Base-by-base conservation (phyloP, 2,329 filamentous ascomycete species). In the Cordyceps farinosa region DNA sequence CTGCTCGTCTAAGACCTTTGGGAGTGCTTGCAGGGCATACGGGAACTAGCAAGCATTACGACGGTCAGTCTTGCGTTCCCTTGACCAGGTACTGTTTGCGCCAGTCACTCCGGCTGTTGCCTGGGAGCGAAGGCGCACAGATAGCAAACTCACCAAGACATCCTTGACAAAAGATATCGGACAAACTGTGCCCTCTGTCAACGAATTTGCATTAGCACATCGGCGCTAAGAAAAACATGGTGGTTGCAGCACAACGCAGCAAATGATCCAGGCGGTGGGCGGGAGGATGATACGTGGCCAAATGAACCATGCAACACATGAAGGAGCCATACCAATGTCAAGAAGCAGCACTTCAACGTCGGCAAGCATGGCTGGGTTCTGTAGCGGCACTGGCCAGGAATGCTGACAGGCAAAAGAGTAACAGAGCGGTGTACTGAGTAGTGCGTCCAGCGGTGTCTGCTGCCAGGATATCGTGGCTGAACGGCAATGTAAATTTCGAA, bases 161-260 rank as follows among this genome's bases (percentile, higher is more conserved):
- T 92, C 88, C 78, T 91, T 91, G 76, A 93, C 90, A 76, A 93
- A 93, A 69, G 88, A 91, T 74, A 93, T 92, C 69, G 89, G 89
- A 75, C 90, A 92, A 67, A 93, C 87, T 56, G 90, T 93, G 66
- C 90, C 90, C 82, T 93, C 90, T 93, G 69, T 44, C n/a, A 53
- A 50, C 5, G 34, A 38, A 9, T 66, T 68, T 45, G 55, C 15
- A 45, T 45, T 27, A 53, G 54, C 8, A 32, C 15, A 5, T 17
- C 10, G 13, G 15, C 10, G 32, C 27, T 29, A 42, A 13, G 17
- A 9, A 50, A 17, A 8, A 57, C 29, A 48, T 17, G 34, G 34
- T 44, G 36, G 47, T 36, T 51, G 59, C 59, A 61, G 29, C 38
- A 47, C 15, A 15, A 44, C 11, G 42, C 50, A 36, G 44, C 17